Percentiles rank a stretch among this genome's conserved stretches.
Conservation (phyloP, 768 basidiomycete genomes). For the Boletellus ananiceps region DNA sequence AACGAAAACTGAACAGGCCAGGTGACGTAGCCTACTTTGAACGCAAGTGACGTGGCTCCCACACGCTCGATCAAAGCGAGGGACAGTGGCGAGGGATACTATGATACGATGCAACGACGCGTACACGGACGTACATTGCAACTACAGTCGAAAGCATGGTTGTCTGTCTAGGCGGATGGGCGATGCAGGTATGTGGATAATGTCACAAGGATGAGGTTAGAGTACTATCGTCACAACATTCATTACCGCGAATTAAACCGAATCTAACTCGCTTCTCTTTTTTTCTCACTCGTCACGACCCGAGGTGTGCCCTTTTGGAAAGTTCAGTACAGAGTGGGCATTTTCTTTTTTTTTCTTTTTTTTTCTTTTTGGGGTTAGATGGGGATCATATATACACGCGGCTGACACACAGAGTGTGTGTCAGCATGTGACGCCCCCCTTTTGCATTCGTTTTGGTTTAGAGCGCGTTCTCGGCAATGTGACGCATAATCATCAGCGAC, state of each 20-base stretch:
- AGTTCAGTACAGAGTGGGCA: slow-evolving; percentile 1
- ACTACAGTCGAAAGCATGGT: too few relatives aligned
- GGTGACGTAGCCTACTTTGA: too few relatives aligned
- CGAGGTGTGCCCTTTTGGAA: not conserved
- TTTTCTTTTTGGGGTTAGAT: not conserved
- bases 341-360: not conserved
- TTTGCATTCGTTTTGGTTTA: slow-evolving; percentile 10
- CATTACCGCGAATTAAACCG: not conserved
- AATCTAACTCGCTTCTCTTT: not conserved
- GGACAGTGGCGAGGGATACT: too few relatives aligned
- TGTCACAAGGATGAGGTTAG: not conserved
- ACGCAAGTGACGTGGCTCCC: too few relatives aligned
- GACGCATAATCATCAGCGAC: slow-evolving; percentile 59
- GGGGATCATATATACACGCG: not conserved
- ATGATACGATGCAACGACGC: too few relatives aligned
- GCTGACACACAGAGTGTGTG: not conserved
- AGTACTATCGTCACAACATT: slow-evolving; percentile 4
- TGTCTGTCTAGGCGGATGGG: not conserved
- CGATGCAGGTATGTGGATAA: not conserved
- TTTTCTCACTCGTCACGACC: not conserved
- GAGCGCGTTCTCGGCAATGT: slow-evolving; percentile 50
- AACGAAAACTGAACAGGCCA: too few relatives aligned
- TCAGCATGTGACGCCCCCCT: not conserved
- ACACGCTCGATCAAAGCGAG: too few relatives aligned
- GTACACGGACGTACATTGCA: too few relatives aligned